Evolutionary conservation across 805 yeast species (phyloP), one percentile per base, ranked within the genome.

Genomic region (Spathaspora girioi): DNA sequence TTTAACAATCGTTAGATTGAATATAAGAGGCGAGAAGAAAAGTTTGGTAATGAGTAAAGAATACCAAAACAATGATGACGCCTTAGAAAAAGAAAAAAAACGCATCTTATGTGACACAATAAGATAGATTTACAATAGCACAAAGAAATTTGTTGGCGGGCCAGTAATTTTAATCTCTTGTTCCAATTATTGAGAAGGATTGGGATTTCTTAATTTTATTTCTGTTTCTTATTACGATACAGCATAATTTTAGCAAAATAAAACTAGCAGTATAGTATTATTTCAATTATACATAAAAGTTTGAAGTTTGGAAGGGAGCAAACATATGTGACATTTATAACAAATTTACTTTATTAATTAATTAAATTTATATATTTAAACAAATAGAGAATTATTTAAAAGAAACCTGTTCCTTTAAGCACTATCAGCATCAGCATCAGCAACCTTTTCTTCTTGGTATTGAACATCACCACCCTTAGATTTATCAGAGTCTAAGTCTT

Each of bases 401-500:
- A 45, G 47, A 45, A 45, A 19, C 47, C 47, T 29, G 47, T 45
- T 45, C 47, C 19, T 31, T 45, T 45, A 45, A 31, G 35, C 38
- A 31, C 47, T 45, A 12, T 45, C 47, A 45, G 47, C 20, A 15
- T 44, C 46, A 31, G 19, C 38, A 19, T 15, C 43, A 38, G 48
- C 48, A 20, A 18, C 43, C 47, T 46, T 46, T 20, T 46, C 23
- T 42, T 46, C 49, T 26, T 35, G 35, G 49, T 46, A 46, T n/a
- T 46, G 15, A n/a, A 46, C 46, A 17, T 46, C 49, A 31, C 20
- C 26, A 31, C 20, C 26, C 47, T 46, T 46, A n/a, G 31, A 23
- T 6, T 11, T 27, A 18, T 46, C 49, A 42, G 49, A 46, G 31
- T 46, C 48, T 18, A 46, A 38, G 31, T 46, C 49, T 38, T 46